Evolutionary conservation across 805 yeast genomes (phyloP).

Genomic region (Cyberlindnera petersonii): DNA sequence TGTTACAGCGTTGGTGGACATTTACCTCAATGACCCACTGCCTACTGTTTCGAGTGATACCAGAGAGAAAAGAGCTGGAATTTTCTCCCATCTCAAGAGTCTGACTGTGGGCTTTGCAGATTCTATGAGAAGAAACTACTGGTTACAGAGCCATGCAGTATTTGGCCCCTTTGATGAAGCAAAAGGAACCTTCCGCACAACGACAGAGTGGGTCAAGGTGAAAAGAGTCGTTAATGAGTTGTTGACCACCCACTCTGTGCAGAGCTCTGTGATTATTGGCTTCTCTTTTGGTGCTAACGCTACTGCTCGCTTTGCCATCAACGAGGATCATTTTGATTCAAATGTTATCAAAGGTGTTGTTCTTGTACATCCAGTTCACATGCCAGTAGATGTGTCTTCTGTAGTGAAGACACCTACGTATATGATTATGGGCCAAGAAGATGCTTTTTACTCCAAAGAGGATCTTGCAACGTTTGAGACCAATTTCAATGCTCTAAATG

Average conservation of each 20-base stretch:
- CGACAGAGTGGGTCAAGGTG: conserved; percentile 20
- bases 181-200: conserved; percentile 15
- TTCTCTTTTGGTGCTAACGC: conserved; percentile 27
- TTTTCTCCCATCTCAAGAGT: conserved; percentile 20
- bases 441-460: conserved; percentile 15
- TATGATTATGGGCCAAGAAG: conserved; percentile 20
- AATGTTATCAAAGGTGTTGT: conserved; percentile 19
- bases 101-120: conserved; percentile 20
- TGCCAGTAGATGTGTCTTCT: conserved; percentile 19
- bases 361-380: conserved; percentile 23
- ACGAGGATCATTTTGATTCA: conserved; percentile 9
- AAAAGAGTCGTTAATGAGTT: conserved; percentile 20
- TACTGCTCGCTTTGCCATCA: conserved; percentile 20
- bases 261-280: conserved; percentile 22
- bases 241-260: conserved; percentile 17
- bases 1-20: conserved; percentile 25
- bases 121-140: conserved; percentile 17
- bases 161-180: conserved; percentile 22
- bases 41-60: conserved; percentile 6
- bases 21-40: conserved; percentile 23
- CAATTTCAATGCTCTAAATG: conserved; percentile 12
- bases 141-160: conserved; percentile 24
- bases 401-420: conserved; percentile 14
- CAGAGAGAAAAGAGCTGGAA: conserved; percentile 1
- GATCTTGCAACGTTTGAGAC: conserved; percentile 12